These are phyloP conservation scores for Dentipellis sp. DNA, from an alignment of 768 basidiomycete genomes.

Conservation along the genomic window DNA sequence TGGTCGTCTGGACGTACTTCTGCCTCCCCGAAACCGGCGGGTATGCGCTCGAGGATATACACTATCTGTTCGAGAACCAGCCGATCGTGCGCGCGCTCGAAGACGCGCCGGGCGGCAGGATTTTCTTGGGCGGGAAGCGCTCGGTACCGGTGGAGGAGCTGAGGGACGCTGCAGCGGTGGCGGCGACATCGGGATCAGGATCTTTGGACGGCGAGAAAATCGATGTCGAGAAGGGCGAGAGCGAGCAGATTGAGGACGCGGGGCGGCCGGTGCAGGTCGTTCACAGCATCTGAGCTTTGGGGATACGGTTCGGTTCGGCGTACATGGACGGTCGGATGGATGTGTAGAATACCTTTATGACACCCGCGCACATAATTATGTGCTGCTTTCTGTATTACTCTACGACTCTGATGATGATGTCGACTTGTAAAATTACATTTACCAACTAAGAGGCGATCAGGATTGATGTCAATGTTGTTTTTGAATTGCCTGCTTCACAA, in stretches of 20 bases:
- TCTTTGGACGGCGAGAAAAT: background rate
- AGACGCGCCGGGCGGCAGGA: conserved; percentile 31
- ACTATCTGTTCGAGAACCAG: conserved; percentile 32
- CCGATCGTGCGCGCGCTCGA: conserved; percentile 26
- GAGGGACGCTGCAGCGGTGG: background rate
- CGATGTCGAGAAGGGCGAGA: background rate
- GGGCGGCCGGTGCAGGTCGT: background rate
- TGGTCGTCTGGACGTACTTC: conserved; percentile 34
- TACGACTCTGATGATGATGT: no score
- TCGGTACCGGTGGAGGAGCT: background rate
- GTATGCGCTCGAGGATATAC: conserved; percentile 37
- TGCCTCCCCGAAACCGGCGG: conserved; percentile 40
- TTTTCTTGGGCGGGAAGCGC: conserved; percentile 22
- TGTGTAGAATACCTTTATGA: no score
- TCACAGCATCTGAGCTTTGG: background rate
- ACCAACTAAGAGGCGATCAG: no score
- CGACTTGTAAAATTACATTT: no score
- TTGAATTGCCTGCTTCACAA: no score
- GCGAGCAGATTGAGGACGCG: background rate
- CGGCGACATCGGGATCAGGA: background rate
- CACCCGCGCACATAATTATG: no score
- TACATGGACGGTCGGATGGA: background rate
- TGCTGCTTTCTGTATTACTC: no score
- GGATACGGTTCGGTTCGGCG: background rate
- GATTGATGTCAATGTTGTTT: no score